phyloP scores from a whole-genome alignment of 495 filamentous ascomycete genomes.

The Penicillium alfredii region DNA sequence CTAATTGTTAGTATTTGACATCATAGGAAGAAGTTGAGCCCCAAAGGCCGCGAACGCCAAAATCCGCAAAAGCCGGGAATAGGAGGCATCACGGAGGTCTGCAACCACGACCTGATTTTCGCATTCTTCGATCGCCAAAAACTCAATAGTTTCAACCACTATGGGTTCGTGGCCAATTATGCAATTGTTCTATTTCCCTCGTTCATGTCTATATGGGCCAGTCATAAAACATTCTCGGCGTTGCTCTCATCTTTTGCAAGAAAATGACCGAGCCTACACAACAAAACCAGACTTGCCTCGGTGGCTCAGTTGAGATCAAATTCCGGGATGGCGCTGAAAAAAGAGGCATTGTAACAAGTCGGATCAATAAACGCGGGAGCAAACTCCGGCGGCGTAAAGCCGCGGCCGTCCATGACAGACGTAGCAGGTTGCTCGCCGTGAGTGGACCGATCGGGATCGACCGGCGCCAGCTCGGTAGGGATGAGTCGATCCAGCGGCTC shows the following conservation, averaged over 20 bases:
- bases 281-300: slow-evolving; percentile 52
- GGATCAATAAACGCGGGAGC: slow-evolving; percentile 28
- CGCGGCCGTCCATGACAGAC: slow-evolving; percentile 21
- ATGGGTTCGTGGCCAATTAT: no score
- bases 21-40: no score
- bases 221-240: no score
- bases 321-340: slow-evolving; percentile 26
- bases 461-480: slow-evolving; percentile 16
- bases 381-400: slow-evolving; percentile 24
- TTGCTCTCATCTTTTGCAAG: no score
- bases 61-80: slow-evolving; percentile 2
- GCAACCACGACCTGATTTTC: neutral
- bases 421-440: slow-evolving; percentile 11
- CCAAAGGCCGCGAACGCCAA: slow-evolving; percentile 1
- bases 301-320: slow-evolving; percentile 21
- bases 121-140: no score
- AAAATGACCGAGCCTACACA: slow-evolving; percentile 25
- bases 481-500: slow-evolving; percentile 24
- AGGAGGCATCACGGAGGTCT: neutral
- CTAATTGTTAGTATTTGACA: no score
- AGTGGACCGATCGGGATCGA: slow-evolving; percentile 14
- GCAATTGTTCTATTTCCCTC: no score
- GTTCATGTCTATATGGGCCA: no score
- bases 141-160: no score
- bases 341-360: slow-evolving; percentile 30